Base-by-base conservation (phyloP, 371 early-diverging fungal genomes). In the Mucor sp. region DNA sequence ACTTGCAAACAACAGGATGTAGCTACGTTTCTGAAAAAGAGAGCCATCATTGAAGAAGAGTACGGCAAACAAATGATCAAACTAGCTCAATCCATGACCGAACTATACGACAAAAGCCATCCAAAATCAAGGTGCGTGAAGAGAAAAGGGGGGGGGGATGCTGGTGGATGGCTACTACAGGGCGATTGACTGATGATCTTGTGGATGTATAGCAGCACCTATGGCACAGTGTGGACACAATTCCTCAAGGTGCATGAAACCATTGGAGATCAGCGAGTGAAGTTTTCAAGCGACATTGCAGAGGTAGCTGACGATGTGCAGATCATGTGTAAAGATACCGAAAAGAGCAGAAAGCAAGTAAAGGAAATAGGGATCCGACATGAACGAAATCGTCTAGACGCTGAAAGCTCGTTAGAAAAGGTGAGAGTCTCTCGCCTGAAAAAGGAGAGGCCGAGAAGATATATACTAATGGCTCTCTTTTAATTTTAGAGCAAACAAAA, bases 261-360 rank as follows among this genome's bases (percentile, higher is more conserved):
- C 1, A 79, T 93, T 53, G 94, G 90, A 7, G 85, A 89, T 59
- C 87, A 87, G 48, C 76, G 88, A 4, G 64, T 89, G 6, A 85
- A 89, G 59, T 87, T 91, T 69, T 73, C 92, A 6, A 65, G 75
- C 21, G 75, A 82, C 32, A 82, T 93, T 41, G 63, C 76, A 3
- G 89, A 89, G 37, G 78, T 90, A 21, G 83, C 90, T 17, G 94
- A 93, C 17, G 91, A 92, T 50, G 72, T 93, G 28, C 75, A 79
- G 30, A 70, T 86, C 6, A 74, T 90, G n/a, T 82, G 79, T 68
- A 94, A 91, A 76, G 91, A 93, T 62, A 91, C 89, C 11, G 94
- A 93, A 66, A 81, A 90, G 33, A 85, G 85, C 53, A 82, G 94
- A 62, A 93, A 93, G 71, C 89, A 91, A 79, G 82, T 89, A 6